Base-by-base conservation (phyloP, 495 filamentous ascomycete genomes). In the Pyrenula massariospora region DNA sequence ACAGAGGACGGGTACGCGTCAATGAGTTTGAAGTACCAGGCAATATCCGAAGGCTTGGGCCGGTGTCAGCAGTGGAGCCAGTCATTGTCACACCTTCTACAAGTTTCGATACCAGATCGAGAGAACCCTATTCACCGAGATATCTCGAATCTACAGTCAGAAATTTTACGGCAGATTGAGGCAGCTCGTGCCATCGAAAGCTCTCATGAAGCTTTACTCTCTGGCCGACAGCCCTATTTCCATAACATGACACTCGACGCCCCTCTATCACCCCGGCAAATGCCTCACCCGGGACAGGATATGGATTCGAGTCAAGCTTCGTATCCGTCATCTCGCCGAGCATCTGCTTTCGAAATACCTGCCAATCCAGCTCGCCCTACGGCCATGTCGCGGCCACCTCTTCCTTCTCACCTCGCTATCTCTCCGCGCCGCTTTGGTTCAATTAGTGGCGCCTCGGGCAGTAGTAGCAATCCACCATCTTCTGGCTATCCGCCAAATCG, bases 201-300 rank as follows among this genome's bases (percentile, higher is more conserved):
- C 55, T 80, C 85, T 24, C 84, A 87, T 60, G 91, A 95, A 54
- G 71, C 79, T 24, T 74, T 89, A 22, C 81, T 93, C 62, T 80
- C 86, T 42, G 85, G 82, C 25, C 84, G 85, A 56, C 88, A 86
- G 56, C 79, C 86, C 15, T 91, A 85, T 68, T 88, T 92, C 65
- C 80, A 81, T 51, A 86, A 82, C 61, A 72, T 90, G 58, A 70
- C 83, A 31, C 67, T 81, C 22, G 88, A 91, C 54, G 84, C 87
- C 3, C 90, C 93, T 31, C 73, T 96, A 15, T 96, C 93, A n/a
- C 93, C 93, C 24, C 88, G 90, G 36, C 93, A 96, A 72, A 68
- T 90, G 49, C 84, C 91, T 22, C 89, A 96, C 56, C 31, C 5
- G 15, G 31, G 8, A 15, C 31, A 42, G 31, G 31, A 42, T 42